Evolutionary conservation across 345 rosid genomes (phyloP), one percentile per base, ranked within the genome.

Genomic region (Eucalyptus urophylla): DNA sequence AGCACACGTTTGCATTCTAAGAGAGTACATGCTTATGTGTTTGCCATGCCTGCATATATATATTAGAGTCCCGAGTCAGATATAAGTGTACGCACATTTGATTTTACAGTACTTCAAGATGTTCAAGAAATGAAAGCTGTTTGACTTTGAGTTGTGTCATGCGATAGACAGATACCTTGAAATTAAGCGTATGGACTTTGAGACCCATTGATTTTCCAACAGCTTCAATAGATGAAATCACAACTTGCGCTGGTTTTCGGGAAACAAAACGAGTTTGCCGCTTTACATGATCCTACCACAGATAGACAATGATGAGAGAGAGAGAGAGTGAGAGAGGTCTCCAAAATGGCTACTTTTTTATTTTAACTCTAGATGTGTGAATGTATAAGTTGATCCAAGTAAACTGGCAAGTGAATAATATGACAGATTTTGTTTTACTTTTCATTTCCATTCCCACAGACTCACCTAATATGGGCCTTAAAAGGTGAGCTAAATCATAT

Each of bases 191-290:
- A 88, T 95, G 95, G 90, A 94, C 95, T 90, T 94, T 93, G 81
- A 94, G 93, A 88, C 90, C 88, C 94, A 97, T 93, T 80, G 95
- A 95, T 90, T 91, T 89, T 14, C 98, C 98, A 94, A 93, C 97
- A 89, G 93, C 93, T 92, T 95, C 97, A 89, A 96, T 92, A 6
- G 92, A 92, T 88, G 98, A 94, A 87, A 95, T 90, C 91, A 98
- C 95, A 62, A 87, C 95, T 88, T 92, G 94, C 44, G 99, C 96
- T 40, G 96, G 94, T 86, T 92, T 92, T 87, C 95, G 92, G 88
- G 98, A 97, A 49, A 97, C 97, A 92, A 96, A 96, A 89, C 98
- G 98, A 43, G 99, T 97, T 93, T 96, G 99, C 88, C 96, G 91
- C 90, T 94, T 96, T 58, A 96, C 92, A 90, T 89, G 94, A 92